Evolutionary conservation across 1,284 basidiomycete genomes (phyloP).

Genomic region (Leccinum glutinopallens): DNA sequence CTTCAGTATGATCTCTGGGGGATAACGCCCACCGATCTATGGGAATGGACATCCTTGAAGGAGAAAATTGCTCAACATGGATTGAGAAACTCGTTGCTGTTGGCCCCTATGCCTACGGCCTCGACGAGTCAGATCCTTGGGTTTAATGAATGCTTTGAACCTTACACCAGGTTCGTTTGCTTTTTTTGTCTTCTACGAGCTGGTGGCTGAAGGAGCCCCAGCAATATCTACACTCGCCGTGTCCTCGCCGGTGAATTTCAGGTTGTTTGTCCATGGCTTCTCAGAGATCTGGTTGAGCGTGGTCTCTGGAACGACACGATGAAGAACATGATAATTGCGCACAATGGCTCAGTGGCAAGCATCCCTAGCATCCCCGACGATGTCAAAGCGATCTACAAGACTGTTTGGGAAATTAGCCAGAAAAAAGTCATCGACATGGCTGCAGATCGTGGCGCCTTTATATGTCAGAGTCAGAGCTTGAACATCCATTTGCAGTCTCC

Average conservation of each 20-base stretch:
- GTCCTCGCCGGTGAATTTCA: slow-evolving; percentile 99
- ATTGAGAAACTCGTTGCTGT: slow-evolving; percentile 91
- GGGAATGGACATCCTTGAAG: slow-evolving; percentile 94
- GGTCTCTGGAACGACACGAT: slow-evolving; percentile 98
- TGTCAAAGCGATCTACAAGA: slow-evolving; percentile 97
- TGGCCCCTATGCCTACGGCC: slow-evolving; percentile 98
- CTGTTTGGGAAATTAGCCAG: slow-evolving; percentile 99
- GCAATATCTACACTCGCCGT: slow-evolving; percentile 98
- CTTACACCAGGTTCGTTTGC: slow-evolving; percentile 74
- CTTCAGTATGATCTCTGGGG: slow-evolving; percentile 98
- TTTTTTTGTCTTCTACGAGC: not conserved
- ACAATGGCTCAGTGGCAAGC: slow-evolving; percentile 94
- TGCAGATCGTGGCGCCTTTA: slow-evolving; percentile 97
- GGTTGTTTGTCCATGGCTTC: slow-evolving; percentile 97
- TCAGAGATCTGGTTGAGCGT: slow-evolving; percentile 94
- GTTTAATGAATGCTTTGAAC: slow-evolving; percentile 98
- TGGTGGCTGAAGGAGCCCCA: slow-evolving; percentile 35
- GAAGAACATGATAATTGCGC: slow-evolving; percentile 99
- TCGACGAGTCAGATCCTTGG: slow-evolving; percentile 99
- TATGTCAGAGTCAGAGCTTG: slow-evolving; percentile 91
- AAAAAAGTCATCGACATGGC: slow-evolving; percentile 98
- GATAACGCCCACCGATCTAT: slow-evolving; percentile 88
- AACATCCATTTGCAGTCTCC: slow-evolving; percentile 95
- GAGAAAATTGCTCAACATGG: slow-evolving; percentile 87
- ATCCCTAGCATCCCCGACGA: slow-evolving; percentile 86